Percentiles rank a stretch among this genome's conserved stretches.
phyloP scores from a whole-genome alignment of 2,329 filamentous ascomycete genomes.

The Venturia carpophila region DNA sequence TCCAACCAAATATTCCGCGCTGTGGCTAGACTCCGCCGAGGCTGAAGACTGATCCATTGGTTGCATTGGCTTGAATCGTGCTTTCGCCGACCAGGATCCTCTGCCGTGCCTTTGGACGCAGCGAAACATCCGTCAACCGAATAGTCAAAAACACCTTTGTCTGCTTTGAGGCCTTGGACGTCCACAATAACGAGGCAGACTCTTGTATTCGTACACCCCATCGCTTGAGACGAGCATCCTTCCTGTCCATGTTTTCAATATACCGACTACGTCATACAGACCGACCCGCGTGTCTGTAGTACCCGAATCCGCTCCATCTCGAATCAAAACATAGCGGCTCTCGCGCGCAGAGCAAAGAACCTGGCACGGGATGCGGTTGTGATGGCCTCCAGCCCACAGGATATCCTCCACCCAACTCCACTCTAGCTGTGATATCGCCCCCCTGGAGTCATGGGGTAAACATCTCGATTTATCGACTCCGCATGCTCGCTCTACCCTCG shows the following conservation, averaged over 20 bases:
- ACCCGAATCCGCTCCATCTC: not conserved
- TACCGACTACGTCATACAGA: not conserved
- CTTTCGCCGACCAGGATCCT: not conserved
- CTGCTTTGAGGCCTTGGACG: not conserved
- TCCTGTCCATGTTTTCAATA: not conserved
- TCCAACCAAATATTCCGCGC: not conserved
- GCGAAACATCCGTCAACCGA: not conserved
- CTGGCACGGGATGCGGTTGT: not conserved
- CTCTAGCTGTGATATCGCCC: not conserved
- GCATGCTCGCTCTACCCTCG: conserved; percentile 1
- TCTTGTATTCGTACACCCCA: not conserved
- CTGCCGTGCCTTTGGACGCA: not conserved
- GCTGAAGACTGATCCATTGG: not conserved
- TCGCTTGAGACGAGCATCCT: not conserved
- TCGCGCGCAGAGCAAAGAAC: conserved; percentile 7
- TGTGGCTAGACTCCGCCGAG: not conserved
- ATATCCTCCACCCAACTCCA: not conserved
- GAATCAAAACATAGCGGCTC: not conserved
- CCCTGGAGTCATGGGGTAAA: not conserved
- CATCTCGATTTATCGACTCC: conserved; percentile 6
- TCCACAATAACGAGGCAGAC: not conserved
- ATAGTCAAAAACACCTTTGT: not conserved
- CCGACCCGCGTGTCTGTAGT: not conserved
- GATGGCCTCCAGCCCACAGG: not conserved
- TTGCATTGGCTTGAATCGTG: not conserved